Evolutionary conservation across 2,329 filamentous ascomycete species (phyloP), one percentile per base, ranked within the genome.

Genomic region (Diplocarpon mali): DNA sequence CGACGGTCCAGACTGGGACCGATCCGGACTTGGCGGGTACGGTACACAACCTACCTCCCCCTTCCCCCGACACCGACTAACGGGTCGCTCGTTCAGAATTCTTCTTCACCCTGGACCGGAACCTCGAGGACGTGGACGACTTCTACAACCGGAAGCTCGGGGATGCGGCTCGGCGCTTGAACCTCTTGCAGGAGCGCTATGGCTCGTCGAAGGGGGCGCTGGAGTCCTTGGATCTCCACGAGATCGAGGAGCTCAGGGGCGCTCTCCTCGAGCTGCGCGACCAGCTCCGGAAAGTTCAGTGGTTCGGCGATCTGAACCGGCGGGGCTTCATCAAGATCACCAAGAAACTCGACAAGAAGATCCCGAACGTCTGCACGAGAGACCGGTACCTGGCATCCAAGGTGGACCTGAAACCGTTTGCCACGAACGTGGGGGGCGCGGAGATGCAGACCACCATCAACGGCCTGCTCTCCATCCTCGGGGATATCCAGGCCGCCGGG

Each of bases 331-430:
- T 93, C 63, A 98, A 98, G 69, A 98, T 98, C 64, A 95, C 92
- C 41, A 98, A 98, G 70, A 98, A 98, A 67, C 70, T 95, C 37
- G 92, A 98, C 67, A 98, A 98, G 69, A 95, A 94, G 67, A 77
- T 95, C 2, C 74, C 83, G 1, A 74, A 77, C 37, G 77, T 80
- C 3, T 75, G 80, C 40, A 82, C 85, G 0, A 89, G 95, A 67
- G 80, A 85, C 61, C 78, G 80, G 46, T 98, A 96, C 60, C 73
- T 98, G 48, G 79, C 84, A 34, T 87, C 87, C 38, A 95, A 93
- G 67, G 90, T 98, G 46, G 86, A 95, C 54, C 81, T 85, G 2
- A 82, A 81, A 53, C 78, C 85, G 0, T 98, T 98, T 64, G 86
- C 90, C 14, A 89, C 85, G 50, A 90, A 83, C 55, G 62, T 69